These are phyloP conservation scores for Coemansia reversa DNA, from an alignment of 192 early-diverging fungal genomes.

Conservation along the genomic window DNA sequence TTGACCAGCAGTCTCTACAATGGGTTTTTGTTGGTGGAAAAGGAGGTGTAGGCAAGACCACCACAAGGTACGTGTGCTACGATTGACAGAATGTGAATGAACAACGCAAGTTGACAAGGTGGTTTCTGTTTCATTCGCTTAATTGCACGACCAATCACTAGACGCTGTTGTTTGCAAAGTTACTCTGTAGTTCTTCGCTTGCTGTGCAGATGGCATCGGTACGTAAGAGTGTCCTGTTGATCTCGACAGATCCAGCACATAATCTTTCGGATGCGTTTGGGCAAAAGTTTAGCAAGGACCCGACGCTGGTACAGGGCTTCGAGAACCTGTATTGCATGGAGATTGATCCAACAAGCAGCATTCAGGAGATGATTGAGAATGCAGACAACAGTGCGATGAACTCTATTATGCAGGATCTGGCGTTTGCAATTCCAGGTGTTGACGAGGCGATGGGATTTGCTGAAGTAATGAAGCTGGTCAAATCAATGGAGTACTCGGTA, in stretches of 20 bases:
- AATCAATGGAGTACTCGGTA: constrained; percentile 98
- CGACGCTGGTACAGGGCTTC: constrained; percentile 92
- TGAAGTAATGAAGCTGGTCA: constrained; percentile 99
- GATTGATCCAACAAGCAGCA: constrained; percentile 97
- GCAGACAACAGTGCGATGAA: constrained; percentile 74
- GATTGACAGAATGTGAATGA: background rate
- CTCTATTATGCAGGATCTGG: constrained; percentile 93
- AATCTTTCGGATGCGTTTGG: constrained; percentile 99
- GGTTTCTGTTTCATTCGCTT: background rate
- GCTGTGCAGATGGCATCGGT: constrained; percentile 90
- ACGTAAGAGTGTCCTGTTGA: constrained; percentile 91
- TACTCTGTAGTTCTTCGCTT: constrained; percentile 75
- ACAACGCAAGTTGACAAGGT: background rate
- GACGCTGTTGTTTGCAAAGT: background rate
- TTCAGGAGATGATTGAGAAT: constrained; percentile 98
- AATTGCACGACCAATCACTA: background rate
- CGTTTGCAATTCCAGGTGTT: constrained; percentile 98
- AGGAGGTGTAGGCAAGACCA: constrained; percentile 97
- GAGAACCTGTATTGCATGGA: constrained; percentile 98
- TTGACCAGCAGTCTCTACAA: constrained; percentile 93
- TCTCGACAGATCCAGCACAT: constrained; percentile 99
- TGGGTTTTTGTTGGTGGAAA: constrained; percentile 99
- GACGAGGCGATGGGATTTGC: constrained; percentile 99
- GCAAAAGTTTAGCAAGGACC: constrained; percentile 98
- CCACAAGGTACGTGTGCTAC: constrained; percentile 52